Base-by-base conservation (phyloP, 306 rosid species). In the Abrus precatorius region DNA sequence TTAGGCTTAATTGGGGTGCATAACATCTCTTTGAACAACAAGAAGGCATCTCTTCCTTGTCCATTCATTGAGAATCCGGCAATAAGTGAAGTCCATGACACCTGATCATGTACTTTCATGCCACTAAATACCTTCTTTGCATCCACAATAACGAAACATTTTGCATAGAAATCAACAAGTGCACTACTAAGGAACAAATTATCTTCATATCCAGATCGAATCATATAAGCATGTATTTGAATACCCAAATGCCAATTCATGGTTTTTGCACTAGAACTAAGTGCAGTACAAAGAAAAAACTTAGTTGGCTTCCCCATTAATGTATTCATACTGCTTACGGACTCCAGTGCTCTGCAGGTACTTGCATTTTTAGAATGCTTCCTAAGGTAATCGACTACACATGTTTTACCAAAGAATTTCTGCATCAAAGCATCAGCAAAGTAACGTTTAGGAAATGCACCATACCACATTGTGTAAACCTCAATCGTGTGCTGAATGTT, bases 21-120 rank as follows among this genome's bases (percentile, higher is more conserved):
- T 52, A 91, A 82, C 92, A 91, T 87, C 52, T 84, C 78, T 77
- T 84, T 89, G 66, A 89, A 91, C 85, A 83, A 80, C 67, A 69
- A 76, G 43, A 91, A 59, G 50, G 91, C 90, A 72, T 86, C 87
- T 47, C 67, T 82, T 62, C 82, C 86, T 80, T 47, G 53, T 27
- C 86, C 87, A 3, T 86, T 91, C 65, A 79, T 75, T 1, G 91
- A 87, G 29, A 87, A 85, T 33, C 92, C 95, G 34, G 84, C 54
- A 53, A 91, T 87, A 50, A 91, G 80, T 33, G 92, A 87, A 44
- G 95, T 89, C 92, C 92, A 91, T 0, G 95, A 91, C n/a, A 91
- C 92, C 27, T 70, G 86, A 67, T 91, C 97, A 74, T 88, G 92
- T 44, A 68, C 8, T 73, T 62, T 85, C 93, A 91, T 88, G 57